These are phyloP conservation scores for Prunus mongolica DNA, from an alignment of 306 rosid genomes.

Conservation along the genomic window DNA sequence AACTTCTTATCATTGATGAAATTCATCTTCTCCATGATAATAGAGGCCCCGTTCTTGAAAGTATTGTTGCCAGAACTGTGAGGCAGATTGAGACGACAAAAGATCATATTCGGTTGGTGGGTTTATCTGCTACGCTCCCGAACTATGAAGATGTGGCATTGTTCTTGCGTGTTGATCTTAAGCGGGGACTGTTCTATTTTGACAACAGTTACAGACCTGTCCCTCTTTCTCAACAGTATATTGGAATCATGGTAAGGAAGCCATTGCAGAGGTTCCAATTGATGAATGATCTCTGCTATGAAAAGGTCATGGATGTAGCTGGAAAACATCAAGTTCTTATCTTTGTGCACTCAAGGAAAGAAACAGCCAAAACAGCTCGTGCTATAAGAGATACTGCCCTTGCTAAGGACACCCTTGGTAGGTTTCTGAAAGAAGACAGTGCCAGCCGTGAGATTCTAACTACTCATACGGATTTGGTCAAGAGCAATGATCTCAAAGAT, in stretches of 20 bases:
- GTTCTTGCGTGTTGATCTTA: slow-evolving; percentile 75
- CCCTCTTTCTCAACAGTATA: slow-evolving; percentile 90
- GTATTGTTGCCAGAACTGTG: slow-evolving; percentile 95
- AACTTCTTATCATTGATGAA: slow-evolving; percentile 87
- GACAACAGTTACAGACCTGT: slow-evolving; percentile 96
- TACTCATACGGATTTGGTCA: slow-evolving; percentile 87
- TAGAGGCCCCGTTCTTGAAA: slow-evolving; percentile 97
- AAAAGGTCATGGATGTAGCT: slow-evolving; percentile 91
- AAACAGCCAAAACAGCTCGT: slow-evolving; percentile 97
- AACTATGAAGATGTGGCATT: slow-evolving; percentile 87
- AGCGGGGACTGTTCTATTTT: slow-evolving; percentile 68
- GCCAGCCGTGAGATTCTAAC: slow-evolving; percentile 97
- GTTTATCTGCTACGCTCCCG: slow-evolving; percentile 93
- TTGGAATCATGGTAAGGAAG: slow-evolving; percentile 89
- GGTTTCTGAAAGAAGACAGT: slow-evolving; percentile 91
- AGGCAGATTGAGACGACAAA: slow-evolving; percentile 91
- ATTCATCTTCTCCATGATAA: slow-evolving; percentile 98
- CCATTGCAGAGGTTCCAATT: slow-evolving; percentile 97
- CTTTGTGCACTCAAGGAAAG: slow-evolving; percentile 94
- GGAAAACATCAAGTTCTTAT: slow-evolving; percentile 96
- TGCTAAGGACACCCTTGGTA: slow-evolving; percentile 89
- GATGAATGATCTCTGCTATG: slow-evolving; percentile 95
- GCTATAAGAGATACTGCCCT: slow-evolving; percentile 96
- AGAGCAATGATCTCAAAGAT: slow-evolving; percentile 93
- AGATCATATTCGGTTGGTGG: slow-evolving; percentile 92